Percentiles rank a stretch among this genome's conserved stretches.
phyloP scores from a whole-genome alignment of 2,329 filamentous ascomycete species.

The Claviceps sp. region DNA sequence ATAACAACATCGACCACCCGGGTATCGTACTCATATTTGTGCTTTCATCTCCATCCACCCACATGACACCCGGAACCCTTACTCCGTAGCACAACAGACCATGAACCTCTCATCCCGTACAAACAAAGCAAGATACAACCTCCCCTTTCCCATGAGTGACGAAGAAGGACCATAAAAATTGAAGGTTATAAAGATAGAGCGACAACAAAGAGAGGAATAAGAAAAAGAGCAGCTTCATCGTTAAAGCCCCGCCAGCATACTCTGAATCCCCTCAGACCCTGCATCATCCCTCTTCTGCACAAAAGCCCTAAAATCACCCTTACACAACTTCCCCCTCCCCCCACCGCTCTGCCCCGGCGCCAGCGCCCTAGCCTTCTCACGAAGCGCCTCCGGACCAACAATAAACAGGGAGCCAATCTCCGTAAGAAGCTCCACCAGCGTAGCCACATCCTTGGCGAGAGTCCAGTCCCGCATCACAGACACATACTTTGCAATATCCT shows the following conservation, averaged over 20 bases:
- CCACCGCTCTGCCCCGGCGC: conserved; percentile 26
- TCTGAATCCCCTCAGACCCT: conserved; percentile 67
- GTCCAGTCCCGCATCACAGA: conserved; percentile 76
- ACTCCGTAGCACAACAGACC: no score
- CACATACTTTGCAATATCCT: conserved; percentile 90
- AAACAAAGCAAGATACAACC: no score
- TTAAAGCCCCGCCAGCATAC: conserved; percentile 55
- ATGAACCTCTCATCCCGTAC: no score
- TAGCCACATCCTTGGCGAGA: conserved; percentile 52
- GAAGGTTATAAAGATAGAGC: no score
- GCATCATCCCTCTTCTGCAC: conserved; percentile 77
- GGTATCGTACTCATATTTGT: no score
- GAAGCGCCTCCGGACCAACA: conserved; percentile 66
- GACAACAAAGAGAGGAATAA: neutral
- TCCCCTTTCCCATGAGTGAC: neutral
- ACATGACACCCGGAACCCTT: no score
- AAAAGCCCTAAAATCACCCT: conserved; percentile 68
- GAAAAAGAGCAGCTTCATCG: neutral
- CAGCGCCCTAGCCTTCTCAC: conserved; percentile 54
- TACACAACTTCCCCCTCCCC: conserved; percentile 40
- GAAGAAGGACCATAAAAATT: neutral
- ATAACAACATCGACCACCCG: no score
- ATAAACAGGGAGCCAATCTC: conserved; percentile 96
- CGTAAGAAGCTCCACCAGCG: conserved; percentile 68
- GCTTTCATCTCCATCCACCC: no score